phyloP scores from a whole-genome alignment of 192 early-diverging fungal species.

The Coemansia sp. region DNA sequence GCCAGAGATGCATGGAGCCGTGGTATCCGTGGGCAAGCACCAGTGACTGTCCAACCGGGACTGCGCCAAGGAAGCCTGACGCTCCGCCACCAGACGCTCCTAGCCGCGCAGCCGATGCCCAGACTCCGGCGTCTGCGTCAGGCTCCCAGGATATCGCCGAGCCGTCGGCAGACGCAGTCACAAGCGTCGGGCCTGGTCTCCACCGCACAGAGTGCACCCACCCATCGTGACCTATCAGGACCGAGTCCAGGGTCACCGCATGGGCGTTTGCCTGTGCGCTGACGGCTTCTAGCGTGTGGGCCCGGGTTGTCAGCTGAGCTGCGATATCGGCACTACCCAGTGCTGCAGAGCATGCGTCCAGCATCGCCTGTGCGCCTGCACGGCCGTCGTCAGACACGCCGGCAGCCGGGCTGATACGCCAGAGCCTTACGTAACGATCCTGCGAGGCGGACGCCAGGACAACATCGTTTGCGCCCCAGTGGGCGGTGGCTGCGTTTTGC shows the following conservation, averaged over 20 bases:
- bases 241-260: constrained; percentile 80
- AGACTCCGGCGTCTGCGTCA: constrained; percentile 74
- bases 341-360: constrained; percentile 16
- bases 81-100: constrained; percentile 79
- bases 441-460: constrained; percentile 87
- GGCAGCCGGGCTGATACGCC: constrained; percentile 55
- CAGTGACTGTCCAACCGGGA: constrained; percentile 58
- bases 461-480: constrained; percentile 73
- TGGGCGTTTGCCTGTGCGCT: constrained; percentile 25
- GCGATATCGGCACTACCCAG: neutral
- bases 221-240: constrained; percentile 94
- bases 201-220: constrained; percentile 89
- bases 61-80: constrained; percentile 67
- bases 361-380: constrained; percentile 15
- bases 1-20: constrained; percentile 87
- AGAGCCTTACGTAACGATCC: constrained; percentile 91
- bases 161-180: constrained; percentile 90
- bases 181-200: constrained; percentile 65
- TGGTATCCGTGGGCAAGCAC: constrained; percentile 78
- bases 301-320: constrained; percentile 77
- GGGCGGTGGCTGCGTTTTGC: constrained; percentile 24
- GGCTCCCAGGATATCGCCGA: constrained; percentile 90
- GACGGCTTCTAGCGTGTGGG: constrained; percentile 61
- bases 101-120: constrained; percentile 80
- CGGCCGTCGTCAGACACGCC: neutral